Evolutionary conservation across 331 rosid genomes (phyloP), one percentile per base, ranked within the genome.

Genomic region (Prunus yedoensis): DNA sequence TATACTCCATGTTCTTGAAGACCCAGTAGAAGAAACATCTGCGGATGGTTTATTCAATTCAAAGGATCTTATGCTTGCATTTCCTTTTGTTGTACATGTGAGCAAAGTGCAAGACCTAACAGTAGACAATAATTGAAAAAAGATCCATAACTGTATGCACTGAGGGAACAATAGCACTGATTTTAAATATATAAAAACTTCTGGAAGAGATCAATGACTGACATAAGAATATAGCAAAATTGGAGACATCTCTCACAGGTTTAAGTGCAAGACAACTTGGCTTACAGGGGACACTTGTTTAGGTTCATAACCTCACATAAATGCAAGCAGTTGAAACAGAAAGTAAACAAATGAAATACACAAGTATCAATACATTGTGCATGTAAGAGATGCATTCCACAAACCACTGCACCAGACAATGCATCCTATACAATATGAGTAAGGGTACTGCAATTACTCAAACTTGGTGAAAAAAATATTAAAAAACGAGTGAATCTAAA

Each of bases 11-110:
- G 86, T 46, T 74, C 64, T 88, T 38, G 89, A 83, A 59, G 85
- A 75, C 80, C 75, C 85, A 69, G 56, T 25, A 49, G 68, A 73
- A 57, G 80, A 74, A 76, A 82, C 83, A 57, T 27, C 81, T 16
- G 84, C 50, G 3, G 78, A 56, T 28, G 91, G 83, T 75, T 71
- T 77, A 65, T 81, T 58, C 74, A 75, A 61, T 58, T 85, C 90
- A 82, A 88, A 81, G 21, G 92, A 80, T 84, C 88, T 87, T 84
- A 94, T 57, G 81, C 70, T 87, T 61, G 88, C 91, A 52, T 84
- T 85, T 76, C 99, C 97, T 78, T 94, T 88, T 30, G 83, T 18
- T 70, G 96, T 82, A 82, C 97, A 94, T 43, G 92, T 80, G 78
- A 94, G 97, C 83, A 94, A 83, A 80, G 93, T 83, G 81, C 87